These are phyloP conservation scores for Talaromyces stipitatus DNA, from an alignment of 495 filamentous ascomycete species.

Conservation along the genomic window DNA sequence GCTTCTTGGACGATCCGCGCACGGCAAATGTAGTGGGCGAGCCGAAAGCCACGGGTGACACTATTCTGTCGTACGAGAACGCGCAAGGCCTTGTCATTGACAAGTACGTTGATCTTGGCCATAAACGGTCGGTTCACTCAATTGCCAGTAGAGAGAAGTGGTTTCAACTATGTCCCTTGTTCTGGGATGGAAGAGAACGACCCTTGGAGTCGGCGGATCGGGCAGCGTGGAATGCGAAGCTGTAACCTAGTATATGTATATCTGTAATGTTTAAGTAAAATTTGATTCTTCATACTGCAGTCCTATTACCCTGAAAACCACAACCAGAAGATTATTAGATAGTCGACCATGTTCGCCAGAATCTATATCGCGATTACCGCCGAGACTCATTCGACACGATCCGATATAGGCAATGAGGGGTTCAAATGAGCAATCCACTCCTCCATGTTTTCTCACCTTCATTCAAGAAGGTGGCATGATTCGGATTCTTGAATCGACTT, in stretches of 20 bases:
- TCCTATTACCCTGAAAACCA: no score
- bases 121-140: conserved; percentile 58
- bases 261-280: no score
- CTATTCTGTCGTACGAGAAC: conserved; percentile 58
- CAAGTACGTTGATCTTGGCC: conserved; percentile 58
- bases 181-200: conserved; percentile 35
- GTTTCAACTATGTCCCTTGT: conserved; percentile 59
- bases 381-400: neutral
- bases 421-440: neutral
- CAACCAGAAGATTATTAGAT: no score
- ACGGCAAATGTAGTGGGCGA: conserved; percentile 57
- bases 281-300: no score
- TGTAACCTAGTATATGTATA: conserved; percentile 15
- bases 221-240: conserved; percentile 41
- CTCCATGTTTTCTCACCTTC: neutral
- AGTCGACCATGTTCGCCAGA: no score
- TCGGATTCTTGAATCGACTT: neutral
- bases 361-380: no score
- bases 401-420: neutral
- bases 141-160: conserved; percentile 55
- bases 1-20: conserved; percentile 62
- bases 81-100: conserved; percentile 56
- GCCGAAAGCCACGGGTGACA: conserved; percentile 51
- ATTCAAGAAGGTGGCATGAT: neutral
- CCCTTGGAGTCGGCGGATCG: conserved; percentile 40